Evolutionary conservation across 1,284 basidiomycete genomes (phyloP).

Genomic region (Wolfiporia cocos): DNA sequence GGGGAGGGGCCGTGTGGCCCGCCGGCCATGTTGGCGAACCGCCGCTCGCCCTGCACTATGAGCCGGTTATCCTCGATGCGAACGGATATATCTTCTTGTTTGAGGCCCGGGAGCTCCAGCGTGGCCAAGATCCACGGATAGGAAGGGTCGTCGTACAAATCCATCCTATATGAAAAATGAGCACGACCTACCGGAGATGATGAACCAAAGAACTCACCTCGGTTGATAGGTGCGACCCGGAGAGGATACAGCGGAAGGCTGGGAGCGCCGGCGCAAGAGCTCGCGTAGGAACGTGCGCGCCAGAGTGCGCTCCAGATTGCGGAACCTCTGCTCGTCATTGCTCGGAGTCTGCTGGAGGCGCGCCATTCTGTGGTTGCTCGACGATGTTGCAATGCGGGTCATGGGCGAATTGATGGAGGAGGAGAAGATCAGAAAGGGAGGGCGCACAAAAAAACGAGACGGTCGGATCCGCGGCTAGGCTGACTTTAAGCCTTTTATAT

Average conservation of each 20-base stretch:
- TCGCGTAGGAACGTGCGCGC: conserved; percentile 6
- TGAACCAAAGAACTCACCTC: conserved; percentile 2
- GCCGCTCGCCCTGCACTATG: conserved; percentile 39
- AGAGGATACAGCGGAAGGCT: background rate
- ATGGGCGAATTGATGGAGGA: background rate
- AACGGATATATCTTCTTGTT: conserved; percentile 39
- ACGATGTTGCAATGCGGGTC: conserved; percentile 1
- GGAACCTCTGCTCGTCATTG: conserved; percentile 1
- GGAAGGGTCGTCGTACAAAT: conserved; percentile 42
- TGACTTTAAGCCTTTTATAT: conserved; percentile 8
- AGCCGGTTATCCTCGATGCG: conserved; percentile 36
- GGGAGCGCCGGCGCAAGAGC: conserved; percentile 2
- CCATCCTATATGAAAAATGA: conserved; percentile 34
- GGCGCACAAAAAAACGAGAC: background rate
- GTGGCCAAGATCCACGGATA: conserved; percentile 36
- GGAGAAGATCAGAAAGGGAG: background rate
- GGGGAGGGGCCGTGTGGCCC: background rate
- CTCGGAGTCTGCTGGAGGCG: background rate
- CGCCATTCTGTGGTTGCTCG: conserved; percentile 3
- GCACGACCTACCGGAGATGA: background rate
- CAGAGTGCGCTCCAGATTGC: conserved; percentile 5
- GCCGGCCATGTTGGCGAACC: conserved; percentile 14
- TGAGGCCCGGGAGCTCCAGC: conserved; percentile 53
- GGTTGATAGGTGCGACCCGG: background rate
- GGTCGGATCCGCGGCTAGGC: background rate